Conservation (phyloP, 805 yeast species). For the Suhomyces pyralidae region DNA sequence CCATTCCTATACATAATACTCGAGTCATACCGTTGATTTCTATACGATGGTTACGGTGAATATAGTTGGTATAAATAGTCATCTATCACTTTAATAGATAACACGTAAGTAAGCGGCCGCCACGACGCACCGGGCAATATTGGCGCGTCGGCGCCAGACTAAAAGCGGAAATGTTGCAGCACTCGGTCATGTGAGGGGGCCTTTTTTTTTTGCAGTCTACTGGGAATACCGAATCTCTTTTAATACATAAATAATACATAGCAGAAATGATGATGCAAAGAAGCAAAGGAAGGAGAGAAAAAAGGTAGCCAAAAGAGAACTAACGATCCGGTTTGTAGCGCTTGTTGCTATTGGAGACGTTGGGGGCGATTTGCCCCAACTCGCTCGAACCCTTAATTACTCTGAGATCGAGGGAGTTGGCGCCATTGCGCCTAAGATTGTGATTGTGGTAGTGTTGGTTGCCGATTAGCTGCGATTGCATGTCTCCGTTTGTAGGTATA, state of each 20-base stretch:
- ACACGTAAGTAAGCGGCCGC: not conserved
- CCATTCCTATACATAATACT: conserved; percentile 78
- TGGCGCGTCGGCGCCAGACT: not conserved
- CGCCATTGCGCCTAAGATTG: not conserved
- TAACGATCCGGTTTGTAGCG: conserved; percentile 4
- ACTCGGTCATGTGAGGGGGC: not conserved
- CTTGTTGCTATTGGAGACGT: conserved; percentile 1
- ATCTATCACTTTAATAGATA: not conserved
- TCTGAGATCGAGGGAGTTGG: not conserved
- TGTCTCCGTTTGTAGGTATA: not conserved
- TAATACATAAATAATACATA: conserved; percentile 9
- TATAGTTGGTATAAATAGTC: not conserved
- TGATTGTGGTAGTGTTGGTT: conserved; percentile 1
- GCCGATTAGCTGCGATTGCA: not conserved
- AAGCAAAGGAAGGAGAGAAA: not conserved
- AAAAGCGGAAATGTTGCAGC: not conserved
- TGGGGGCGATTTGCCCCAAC: not conserved
- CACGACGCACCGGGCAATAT: not conserved
- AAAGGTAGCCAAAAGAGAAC: not conserved
- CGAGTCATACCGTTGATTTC: conserved; percentile 8
- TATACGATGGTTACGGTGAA: too few species aligned
- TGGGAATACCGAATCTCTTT: conserved; percentile 3
- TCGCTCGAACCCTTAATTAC: not conserved
- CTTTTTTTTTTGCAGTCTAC: not conserved
- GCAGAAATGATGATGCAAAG: not conserved